Conservation (phyloP, 257 asterid species). For the Przewalskia tangutica region DNA sequence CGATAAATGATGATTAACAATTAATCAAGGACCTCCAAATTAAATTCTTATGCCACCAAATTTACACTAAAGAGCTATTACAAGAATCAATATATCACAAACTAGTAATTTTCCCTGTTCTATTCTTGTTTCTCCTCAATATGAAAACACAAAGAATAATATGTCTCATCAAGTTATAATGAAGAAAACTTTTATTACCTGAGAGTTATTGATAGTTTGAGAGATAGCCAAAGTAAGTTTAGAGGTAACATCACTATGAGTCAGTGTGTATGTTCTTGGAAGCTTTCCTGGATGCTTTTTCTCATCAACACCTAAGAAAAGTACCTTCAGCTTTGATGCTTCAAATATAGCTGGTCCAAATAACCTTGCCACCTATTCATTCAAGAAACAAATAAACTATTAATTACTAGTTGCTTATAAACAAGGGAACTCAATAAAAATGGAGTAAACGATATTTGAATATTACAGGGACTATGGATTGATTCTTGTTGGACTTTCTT, state of each 20-base stretch:
- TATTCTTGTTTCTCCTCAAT: neutral
- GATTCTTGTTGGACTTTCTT: slow-evolving; percentile 30
- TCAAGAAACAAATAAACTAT: neutral
- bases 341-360: slow-evolving; percentile 86
- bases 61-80: neutral
- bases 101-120: neutral
- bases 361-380: slow-evolving; percentile 61
- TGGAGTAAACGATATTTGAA: too few relatives aligned
- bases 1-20: neutral
- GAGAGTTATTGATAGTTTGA: slow-evolving; percentile 50
- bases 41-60: neutral
- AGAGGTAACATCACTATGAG: slow-evolving; percentile 66
- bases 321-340: slow-evolving; percentile 60
- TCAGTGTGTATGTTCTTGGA: slow-evolving; percentile 68
- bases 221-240: slow-evolving; percentile 68
- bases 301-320: slow-evolving; percentile 50
- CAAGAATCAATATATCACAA: neutral
- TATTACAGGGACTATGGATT: slow-evolving; percentile 46
- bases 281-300: slow-evolving; percentile 57
- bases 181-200: slow-evolving; percentile 23
- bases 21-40: neutral
- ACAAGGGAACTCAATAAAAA: neutral
- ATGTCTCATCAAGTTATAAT: neutral
- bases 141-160: neutral
- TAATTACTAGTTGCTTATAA: neutral